Evolutionary conservation across 768 basidiomycete species (phyloP).

Genomic region (Amyloporia xantha): DNA sequence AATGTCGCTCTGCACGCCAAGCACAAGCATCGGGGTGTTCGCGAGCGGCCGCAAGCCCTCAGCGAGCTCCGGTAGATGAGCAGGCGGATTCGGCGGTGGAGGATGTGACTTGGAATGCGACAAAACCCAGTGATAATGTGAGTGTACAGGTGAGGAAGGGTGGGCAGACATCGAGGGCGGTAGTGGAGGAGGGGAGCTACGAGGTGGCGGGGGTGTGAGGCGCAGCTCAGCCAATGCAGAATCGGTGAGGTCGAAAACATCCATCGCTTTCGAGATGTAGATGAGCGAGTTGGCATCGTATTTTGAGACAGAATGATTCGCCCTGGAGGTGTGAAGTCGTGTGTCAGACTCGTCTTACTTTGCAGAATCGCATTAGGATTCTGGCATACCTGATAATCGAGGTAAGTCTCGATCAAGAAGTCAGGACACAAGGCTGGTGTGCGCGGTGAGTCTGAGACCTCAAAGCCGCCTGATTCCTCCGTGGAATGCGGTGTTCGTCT

Average conservation of each 20-base stretch:
- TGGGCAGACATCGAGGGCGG: constrained; percentile 17
- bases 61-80: constrained; percentile 72
- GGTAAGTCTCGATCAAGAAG: constrained; percentile 97
- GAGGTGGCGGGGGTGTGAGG: constrained; percentile 32
- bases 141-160: constrained; percentile 15
- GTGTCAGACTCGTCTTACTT: not conserved
- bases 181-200: constrained; percentile 19
- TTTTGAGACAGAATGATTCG: constrained; percentile 92
- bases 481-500: constrained; percentile 35
- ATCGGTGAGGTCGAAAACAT: constrained; percentile 91
- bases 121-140: constrained; percentile 18
- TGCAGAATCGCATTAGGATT: not conserved
- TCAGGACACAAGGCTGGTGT: constrained; percentile 88
- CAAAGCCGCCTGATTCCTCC: constrained; percentile 1
- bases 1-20: constrained; percentile 96
- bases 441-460: constrained; percentile 12
- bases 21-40: constrained; percentile 74
- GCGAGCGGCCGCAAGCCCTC: constrained; percentile 69
- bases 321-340: constrained; percentile 43
- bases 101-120: constrained; percentile 67
- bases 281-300: constrained; percentile 99
- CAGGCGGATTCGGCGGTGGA: constrained; percentile 64
- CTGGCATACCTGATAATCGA: constrained; percentile 71
- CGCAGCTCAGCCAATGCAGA: constrained; percentile 67
- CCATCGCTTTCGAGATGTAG: constrained; percentile 99